phyloP scores from a whole-genome alignment of 306 rosid species.

The Parietaria judaica region DNA sequence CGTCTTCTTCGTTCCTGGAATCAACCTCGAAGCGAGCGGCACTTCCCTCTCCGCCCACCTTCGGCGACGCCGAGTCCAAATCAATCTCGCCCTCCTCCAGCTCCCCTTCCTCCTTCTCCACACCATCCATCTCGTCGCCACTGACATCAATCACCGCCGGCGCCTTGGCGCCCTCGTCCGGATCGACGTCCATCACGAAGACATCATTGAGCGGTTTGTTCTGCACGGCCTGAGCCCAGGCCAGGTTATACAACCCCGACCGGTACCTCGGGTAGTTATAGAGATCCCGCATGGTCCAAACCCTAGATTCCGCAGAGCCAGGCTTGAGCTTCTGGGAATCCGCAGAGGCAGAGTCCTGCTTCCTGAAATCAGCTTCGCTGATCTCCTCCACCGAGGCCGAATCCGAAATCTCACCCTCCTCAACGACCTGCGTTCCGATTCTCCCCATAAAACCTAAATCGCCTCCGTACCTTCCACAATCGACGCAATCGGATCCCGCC shows the following conservation, averaged over 20 bases:
- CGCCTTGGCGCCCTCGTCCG: slow-evolving; percentile 27
- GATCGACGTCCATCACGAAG: slow-evolving; percentile 53
- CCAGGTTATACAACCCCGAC: slow-evolving; percentile 62
- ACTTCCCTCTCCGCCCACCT: slow-evolving; percentile 18
- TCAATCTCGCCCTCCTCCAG: slow-evolving; percentile 99
- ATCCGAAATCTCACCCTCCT: slow-evolving; percentile 95
- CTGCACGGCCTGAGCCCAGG: slow-evolving; percentile 98
- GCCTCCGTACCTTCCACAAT: slow-evolving; percentile 26
- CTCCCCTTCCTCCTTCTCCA: slow-evolving; percentile 81
- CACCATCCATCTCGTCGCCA: slow-evolving; percentile 41
- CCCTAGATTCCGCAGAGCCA: slow-evolving; percentile 48
- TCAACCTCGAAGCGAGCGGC: slow-evolving; percentile 20
- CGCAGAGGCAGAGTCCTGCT: slow-evolving; percentile 33
- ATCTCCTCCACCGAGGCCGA: slow-evolving; percentile 90
- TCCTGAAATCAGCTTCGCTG: slow-evolving; percentile 68
- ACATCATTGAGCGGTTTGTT: slow-evolving; percentile 75
- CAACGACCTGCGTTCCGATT: slow-evolving; percentile 57
- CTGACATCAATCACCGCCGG: slow-evolving; percentile 21
- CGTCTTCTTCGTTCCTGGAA: slow-evolving; percentile 16
- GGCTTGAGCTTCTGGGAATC: slow-evolving; percentile 1
- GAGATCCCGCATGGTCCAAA: slow-evolving; percentile 69
- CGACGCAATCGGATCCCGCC: slow-evolving; percentile 32
- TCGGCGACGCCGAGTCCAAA: slow-evolving; percentile 63
- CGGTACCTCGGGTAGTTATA: slow-evolving; percentile 56
- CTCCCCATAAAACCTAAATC: slow-evolving; percentile 39